These are phyloP conservation scores for Solanum pinnatisectum DNA, from an alignment of 257 asterid species.

Conservation along the genomic window DNA sequence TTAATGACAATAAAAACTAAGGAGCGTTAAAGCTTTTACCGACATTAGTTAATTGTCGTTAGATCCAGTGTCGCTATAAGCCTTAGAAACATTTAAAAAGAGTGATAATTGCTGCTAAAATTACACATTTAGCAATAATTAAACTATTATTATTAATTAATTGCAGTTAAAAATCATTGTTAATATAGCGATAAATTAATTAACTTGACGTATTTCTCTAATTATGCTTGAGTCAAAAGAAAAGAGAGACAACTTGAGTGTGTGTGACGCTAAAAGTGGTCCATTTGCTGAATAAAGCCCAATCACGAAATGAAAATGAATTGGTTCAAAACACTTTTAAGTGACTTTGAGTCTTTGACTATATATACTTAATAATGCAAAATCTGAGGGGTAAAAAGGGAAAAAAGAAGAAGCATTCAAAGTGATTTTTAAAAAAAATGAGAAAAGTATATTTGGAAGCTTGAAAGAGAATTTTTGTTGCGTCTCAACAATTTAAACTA, in stretches of 20 bases:
- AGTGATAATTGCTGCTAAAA: too few relatives aligned
- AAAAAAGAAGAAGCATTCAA: constrained; percentile 5
- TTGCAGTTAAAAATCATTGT: too few relatives aligned
- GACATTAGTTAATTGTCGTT: too few relatives aligned
- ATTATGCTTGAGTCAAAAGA: constrained; percentile 8
- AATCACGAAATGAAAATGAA: constrained; percentile 20
- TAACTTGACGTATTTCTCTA: too few relatives aligned
- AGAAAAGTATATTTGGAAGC: constrained; percentile 20
- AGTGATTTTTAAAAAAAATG: constrained; percentile 4
- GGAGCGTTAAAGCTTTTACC: too few relatives aligned
- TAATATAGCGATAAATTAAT: too few relatives aligned
- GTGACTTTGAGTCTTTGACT: constrained; percentile 20
- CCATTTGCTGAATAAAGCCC: constrained; percentile 34
- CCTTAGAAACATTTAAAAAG: too few relatives aligned
- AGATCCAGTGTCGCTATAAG: too few relatives aligned
- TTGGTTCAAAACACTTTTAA: constrained; percentile 15
- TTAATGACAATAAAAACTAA: too few relatives aligned
- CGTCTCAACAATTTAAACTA: background rate
- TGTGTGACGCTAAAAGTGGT: constrained; percentile 20
- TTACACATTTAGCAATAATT: too few relatives aligned
- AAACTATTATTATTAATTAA: too few relatives aligned
- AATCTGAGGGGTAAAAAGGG: constrained; percentile 1
- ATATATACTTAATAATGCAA: background rate
- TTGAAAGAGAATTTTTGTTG: constrained; percentile 25
- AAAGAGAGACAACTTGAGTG: constrained; percentile 32